Evolutionary conservation across 371 early-diverging fungal species (phyloP).

Genomic region (Haplosporangium sp.): DNA sequence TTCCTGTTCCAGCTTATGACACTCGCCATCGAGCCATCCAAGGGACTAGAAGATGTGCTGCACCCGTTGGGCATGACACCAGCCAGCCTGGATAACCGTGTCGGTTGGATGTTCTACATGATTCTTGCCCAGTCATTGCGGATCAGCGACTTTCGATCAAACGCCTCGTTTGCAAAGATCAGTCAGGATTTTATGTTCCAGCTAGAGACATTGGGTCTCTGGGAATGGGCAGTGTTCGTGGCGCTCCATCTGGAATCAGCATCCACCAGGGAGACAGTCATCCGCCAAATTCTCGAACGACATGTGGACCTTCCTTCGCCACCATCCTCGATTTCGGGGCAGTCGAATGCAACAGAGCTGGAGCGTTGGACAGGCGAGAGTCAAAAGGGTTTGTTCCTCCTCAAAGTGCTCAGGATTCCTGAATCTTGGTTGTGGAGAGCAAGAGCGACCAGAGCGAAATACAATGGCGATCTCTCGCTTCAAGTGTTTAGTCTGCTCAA

Average conservation of each 20-base stretch:
- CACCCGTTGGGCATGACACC: constrained; percentile 61
- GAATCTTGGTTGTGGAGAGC: constrained; percentile 72
- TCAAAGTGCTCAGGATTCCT: constrained; percentile 63
- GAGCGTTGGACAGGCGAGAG: constrained; percentile 11
- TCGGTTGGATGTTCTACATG: constrained; percentile 69
- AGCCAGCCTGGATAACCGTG: constrained; percentile 64
- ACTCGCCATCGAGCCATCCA: constrained; percentile 55
- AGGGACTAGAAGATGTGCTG: constrained; percentile 65
- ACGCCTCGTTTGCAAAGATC: constrained; percentile 49
- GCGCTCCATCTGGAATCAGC: constrained; percentile 44
- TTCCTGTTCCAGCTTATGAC: constrained; percentile 72
- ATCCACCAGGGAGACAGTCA: constrained; percentile 4
- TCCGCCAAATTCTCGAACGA: constrained; percentile 31
- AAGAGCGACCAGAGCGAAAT: constrained; percentile 68
- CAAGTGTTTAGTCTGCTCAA: constrained; percentile 66
- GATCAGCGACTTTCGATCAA: constrained; percentile 59
- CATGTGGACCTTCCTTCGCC: constrained; percentile 25
- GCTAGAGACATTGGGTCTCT: constrained; percentile 74
- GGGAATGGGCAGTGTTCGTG: constrained; percentile 78
- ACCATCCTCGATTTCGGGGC: neutral
- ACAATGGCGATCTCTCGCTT: constrained; percentile 59
- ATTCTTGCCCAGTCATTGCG: constrained; percentile 62
- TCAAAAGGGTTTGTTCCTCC: constrained; percentile 58
- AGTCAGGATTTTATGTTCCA: constrained; percentile 64
- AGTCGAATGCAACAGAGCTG: constrained; percentile 2